Percentiles rank a stretch among this genome's conserved stretches.
These are phyloP conservation scores for Biscutella laevigata DNA, from an alignment of 441 rosid genomes.

Conservation along the genomic window DNA sequence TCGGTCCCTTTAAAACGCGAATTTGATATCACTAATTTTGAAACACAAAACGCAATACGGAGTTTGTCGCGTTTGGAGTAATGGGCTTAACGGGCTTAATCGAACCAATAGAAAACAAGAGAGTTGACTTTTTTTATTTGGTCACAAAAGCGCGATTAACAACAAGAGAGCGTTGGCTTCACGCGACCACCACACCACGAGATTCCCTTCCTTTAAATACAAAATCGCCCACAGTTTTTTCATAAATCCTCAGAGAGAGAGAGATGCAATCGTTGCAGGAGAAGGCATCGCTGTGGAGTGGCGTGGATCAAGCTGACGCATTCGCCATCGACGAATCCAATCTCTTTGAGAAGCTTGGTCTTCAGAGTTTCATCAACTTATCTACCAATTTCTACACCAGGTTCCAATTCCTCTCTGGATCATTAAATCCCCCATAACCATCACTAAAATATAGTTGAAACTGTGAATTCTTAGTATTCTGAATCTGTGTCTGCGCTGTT, in stretches of 20 bases:
- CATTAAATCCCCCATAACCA: background rate
- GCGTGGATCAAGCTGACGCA: conserved; percentile 60
- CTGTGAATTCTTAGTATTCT: background rate
- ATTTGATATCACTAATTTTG: background rate
- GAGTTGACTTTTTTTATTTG: too few relatives aligned
- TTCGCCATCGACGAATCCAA: conserved; percentile 71
- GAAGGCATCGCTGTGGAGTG: conserved; percentile 79
- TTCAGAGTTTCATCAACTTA: conserved; percentile 63
- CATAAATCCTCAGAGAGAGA: background rate
- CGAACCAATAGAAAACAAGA: too few relatives aligned
- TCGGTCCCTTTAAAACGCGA: background rate
- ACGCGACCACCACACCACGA: conserved; percentile 25
- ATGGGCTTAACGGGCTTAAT: background rate
- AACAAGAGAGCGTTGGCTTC: conserved; percentile 23
- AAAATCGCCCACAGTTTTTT: conserved; percentile 20
- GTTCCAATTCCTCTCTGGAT: conserved; percentile 16
- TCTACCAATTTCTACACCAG: conserved; percentile 86
- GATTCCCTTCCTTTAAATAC: background rate
- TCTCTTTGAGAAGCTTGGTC: conserved; percentile 67
- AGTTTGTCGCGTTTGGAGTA: background rate
- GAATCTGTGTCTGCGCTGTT: background rate
- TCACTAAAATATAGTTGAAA: background rate
- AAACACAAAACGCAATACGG: conserved; percentile 3
- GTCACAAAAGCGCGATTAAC: background rate
- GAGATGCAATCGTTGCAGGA: conserved; percentile 73